Base-by-base conservation (phyloP, 148 eudicot species). In the Chenopodium berlandieri region DNA sequence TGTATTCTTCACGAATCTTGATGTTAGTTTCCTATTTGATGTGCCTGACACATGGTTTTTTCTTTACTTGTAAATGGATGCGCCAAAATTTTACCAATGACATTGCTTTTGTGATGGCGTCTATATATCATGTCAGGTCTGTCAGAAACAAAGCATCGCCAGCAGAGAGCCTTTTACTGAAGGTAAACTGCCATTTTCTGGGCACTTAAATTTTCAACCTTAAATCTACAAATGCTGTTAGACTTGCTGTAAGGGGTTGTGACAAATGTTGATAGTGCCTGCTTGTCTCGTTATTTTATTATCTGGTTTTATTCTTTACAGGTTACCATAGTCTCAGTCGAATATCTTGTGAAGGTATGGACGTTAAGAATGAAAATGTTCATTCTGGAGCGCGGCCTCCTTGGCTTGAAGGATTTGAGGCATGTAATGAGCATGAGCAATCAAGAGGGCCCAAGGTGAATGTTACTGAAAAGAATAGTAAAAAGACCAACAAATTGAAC, bases 351-450 rank as follows among this genome's bases (percentile, higher is more conserved):
- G 54, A 77, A 60, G 81, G 81, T 75, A 40, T 47, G 76, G 91
- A 82, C 23, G 81, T 73, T 34, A 75, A 79, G 48, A 83, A 79
- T 85, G 94, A 94, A 83, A 96, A 96, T 81, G 92, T 96, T 76
- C 92, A 94, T 83, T 86, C 95, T 77, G 99, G 97, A 82, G 99
- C 94, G 48, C 92, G 91, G 71, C 98, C 98, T 68, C 99, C 99
- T 80, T 95, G 97, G 99, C 88, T 95, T 60, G 87, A 86, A 84
- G 89, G 88, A 83, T 72, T 83, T 78, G 91, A 90, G 66, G 83
- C 81, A 75, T 72, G 66, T 79, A 78, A 56, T 11, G 54, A 67
- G 19, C 77, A 83, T 77, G 78, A 76, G 66, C 82, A 77, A 31
- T 25, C 64, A 58, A 75, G 65, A 60, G 31, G 23, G 64, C 9